Percentiles rank a stretch among this genome's conserved stretches.
Conservation (phyloP, 352 stramenopile genomes). For the Phytophthora cajani region DNA sequence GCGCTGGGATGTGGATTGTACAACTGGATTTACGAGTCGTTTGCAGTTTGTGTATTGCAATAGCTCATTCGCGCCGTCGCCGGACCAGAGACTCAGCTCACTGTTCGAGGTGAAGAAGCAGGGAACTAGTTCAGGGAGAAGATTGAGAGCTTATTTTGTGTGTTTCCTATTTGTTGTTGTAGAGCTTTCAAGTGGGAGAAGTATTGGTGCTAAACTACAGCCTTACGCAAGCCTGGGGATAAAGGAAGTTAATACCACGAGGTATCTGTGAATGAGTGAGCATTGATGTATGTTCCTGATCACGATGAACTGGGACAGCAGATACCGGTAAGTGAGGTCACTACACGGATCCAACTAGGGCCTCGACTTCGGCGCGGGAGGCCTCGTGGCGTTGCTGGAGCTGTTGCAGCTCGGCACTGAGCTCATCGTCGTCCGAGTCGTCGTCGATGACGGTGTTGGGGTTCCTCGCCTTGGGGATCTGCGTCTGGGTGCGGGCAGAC, state of each 20-base stretch:
- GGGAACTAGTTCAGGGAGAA: too few species aligned
- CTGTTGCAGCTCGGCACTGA: conserved; percentile 69
- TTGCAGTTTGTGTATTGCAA: conserved; percentile 90
- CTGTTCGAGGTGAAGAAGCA: conserved; percentile 66
- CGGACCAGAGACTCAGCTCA: conserved; percentile 78
- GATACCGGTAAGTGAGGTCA: background rate
- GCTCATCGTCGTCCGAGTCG: conserved; percentile 63
- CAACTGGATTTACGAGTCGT: too few species aligned
- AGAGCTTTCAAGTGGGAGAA: conserved; percentile 86
- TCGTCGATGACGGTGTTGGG: conserved; percentile 64
- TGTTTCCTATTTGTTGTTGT: background rate
- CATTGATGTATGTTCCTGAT: too few species aligned
- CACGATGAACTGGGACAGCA: too few species aligned
- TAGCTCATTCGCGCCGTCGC: conserved; percentile 85
- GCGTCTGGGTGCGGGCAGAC: conserved; percentile 6
- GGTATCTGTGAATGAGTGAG: background rate
- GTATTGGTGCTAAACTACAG: conserved; percentile 90
- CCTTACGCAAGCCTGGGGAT: conserved; percentile 84
- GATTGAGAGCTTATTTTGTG: background rate
- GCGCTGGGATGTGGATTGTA: background rate
- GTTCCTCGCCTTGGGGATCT: conserved; percentile 18
- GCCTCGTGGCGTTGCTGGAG: conserved; percentile 76
- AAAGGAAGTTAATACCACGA: conserved; percentile 12
- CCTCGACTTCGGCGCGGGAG: conserved; percentile 78
- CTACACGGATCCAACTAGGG: conserved; percentile 54